Evolutionary conservation across 1,139 yeast species (phyloP).

Genomic region (Barnettozyma hawaiiensis): DNA sequence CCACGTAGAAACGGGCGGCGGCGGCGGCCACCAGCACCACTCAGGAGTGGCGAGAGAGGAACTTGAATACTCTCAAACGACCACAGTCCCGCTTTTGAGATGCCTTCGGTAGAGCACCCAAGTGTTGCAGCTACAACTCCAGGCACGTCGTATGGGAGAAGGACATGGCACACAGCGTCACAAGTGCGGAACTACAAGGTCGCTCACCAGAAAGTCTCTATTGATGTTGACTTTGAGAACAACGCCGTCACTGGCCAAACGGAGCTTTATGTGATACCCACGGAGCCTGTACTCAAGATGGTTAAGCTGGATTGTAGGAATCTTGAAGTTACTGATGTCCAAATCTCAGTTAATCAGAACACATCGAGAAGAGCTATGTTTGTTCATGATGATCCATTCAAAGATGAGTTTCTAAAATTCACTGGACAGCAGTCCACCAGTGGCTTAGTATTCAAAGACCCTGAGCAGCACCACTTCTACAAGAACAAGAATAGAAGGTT

Average conservation of each 20-base stretch:
- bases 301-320: constrained; percentile 80
- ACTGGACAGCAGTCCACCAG: constrained; percentile 12
- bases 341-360: constrained; percentile 39
- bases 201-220: constrained; percentile 63
- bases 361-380: constrained; percentile 43
- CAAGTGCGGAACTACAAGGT: constrained; percentile 37
- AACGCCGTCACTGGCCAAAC: constrained; percentile 65
- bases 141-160: constrained; percentile 8
- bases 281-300: constrained; percentile 49
- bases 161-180: constrained; percentile 4
- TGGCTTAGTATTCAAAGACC: constrained; percentile 19
- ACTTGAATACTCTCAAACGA: neutral
- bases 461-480: constrained; percentile 47
- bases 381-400: constrained; percentile 43
- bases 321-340: constrained; percentile 55
- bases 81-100: neutral
- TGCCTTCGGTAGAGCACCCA: constrained; percentile 18
- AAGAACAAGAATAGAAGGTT: constrained; percentile 58
- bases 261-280: constrained; percentile 74
- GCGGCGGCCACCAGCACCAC: no score
- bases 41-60: no score
- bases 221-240: constrained; percentile 59
- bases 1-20: no score
- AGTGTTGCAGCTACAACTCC: constrained; percentile 22
- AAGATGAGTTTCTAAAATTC: constrained; percentile 23